Evolutionary conservation across 306 rosid genomes (phyloP), one percentile per base, ranked within the genome.

Genomic region (Vigna mungo): DNA sequence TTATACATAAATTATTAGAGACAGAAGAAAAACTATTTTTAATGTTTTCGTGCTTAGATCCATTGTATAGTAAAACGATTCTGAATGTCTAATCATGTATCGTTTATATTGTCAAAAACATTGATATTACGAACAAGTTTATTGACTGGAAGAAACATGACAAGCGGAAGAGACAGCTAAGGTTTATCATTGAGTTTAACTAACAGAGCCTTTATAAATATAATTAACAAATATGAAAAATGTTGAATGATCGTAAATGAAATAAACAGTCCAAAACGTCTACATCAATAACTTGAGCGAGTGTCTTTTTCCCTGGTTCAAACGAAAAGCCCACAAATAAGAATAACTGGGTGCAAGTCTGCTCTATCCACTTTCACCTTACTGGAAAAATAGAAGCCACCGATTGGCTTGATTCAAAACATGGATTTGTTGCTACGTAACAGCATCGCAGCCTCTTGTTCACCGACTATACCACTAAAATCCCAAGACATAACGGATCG

Each of bases 381-480:
- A 69, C n/a, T 39, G 71, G 37, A 27, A 76, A 51, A 52, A 36
- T 43, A 51, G 15, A n/a, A 69, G 53, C 47, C 74, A 61, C 23
- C 62, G 68, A 80, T 43, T 47, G 67, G 68, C 73, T 53, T 47
- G 67, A 37, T 71, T 70, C 47, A 63, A 9, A 64, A 1, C 14
- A 43, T 18, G 41, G 53, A 51, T 69, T 51, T 76, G 54, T 51
- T 41, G 72, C 61, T 32, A 70, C 59, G 34, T 25, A 52, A 46
- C 12, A 62, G 68, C 13, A 62, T 61, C 20, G 6, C 6, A 70
- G 47, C 48, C 63, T 70, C 78, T 70, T 61, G 73, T 51, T 75
- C 0, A 25, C 74, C 68, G 44, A 46, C 23, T 54, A 34, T 1
- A 32, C 48, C 20, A 61, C 34, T 43, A 61, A 76, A 71, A 76